Evolutionary conservation across 2,329 filamentous ascomycete genomes (phyloP).

Genomic region (Trichoderma cornu-damae): DNA sequence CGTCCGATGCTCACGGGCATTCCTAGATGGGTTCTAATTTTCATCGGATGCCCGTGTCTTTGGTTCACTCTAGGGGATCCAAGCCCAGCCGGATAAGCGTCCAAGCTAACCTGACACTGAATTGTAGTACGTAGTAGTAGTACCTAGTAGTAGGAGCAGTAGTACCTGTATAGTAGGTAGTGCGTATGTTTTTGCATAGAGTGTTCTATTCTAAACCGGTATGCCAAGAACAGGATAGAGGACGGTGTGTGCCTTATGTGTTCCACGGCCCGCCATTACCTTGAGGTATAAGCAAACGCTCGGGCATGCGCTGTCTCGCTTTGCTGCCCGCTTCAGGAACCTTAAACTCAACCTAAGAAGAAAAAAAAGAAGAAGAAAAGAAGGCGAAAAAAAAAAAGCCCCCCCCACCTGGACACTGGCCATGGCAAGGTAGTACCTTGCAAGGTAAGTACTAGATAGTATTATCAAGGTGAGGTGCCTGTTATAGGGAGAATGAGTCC

Average conservation of each 20-base stretch:
- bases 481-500: too few species aligned
- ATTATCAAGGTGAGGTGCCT: too few species aligned
- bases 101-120: neutral
- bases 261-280: neutral
- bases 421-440: too few species aligned
- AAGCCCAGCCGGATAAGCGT: too few species aligned
- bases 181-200: too few species aligned
- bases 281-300: conserved; percentile 1
- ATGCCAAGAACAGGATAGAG: too few species aligned
- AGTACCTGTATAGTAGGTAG: neutral
- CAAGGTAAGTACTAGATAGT: too few species aligned
- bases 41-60: too few species aligned
- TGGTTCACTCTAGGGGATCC: too few species aligned
- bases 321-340: neutral
- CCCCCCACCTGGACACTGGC: too few species aligned
- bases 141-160: neutral
- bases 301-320: conserved; percentile 5
- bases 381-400: neutral
- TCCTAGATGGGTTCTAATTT: neutral
- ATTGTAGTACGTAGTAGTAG: too few species aligned
- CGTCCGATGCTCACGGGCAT: neutral
- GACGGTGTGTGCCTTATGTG: too few species aligned
- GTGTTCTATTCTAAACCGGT: neutral
- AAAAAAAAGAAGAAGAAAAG: neutral
- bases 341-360: neutral